Conservation (phyloP, 2,329 filamentous ascomycete genomes). For the Neofusicoccum cordaticola region DNA sequence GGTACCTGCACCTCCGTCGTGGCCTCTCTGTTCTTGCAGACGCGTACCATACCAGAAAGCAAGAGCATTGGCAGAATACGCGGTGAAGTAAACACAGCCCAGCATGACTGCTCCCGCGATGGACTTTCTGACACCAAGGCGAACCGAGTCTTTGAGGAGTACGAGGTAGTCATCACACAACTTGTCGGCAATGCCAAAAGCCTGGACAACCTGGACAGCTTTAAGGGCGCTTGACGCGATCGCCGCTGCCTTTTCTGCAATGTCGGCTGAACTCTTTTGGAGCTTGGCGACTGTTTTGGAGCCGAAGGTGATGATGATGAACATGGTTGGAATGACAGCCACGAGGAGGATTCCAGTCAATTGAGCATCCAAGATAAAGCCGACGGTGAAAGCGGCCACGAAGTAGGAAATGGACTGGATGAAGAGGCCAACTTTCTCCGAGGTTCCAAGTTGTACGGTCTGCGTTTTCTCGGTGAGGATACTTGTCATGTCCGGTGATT, state of each 20-base stretch:
- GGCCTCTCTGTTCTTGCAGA: constrained; percentile 23
- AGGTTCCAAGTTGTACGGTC: constrained; percentile 46
- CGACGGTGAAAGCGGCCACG: constrained; percentile 44
- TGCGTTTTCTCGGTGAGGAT: constrained; percentile 47
- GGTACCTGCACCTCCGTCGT: constrained; percentile 45
- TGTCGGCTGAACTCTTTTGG: constrained; percentile 37
- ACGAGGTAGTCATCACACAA: constrained; percentile 38
- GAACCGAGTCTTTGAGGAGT: constrained; percentile 33
- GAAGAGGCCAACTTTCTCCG: constrained; percentile 48
- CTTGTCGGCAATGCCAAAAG: constrained; percentile 44
- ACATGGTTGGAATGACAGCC: constrained; percentile 50
- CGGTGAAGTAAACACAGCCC: constrained; percentile 44
- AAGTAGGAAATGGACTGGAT: constrained; percentile 47
- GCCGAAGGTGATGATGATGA: constrained; percentile 41
- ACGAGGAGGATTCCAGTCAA: constrained; percentile 43
- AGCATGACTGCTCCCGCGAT: constrained; percentile 42
- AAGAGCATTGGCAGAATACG: constrained; percentile 45
- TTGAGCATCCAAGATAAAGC: constrained; percentile 43
- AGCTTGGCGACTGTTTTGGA: constrained; percentile 42
- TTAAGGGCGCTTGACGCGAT: constrained; percentile 47
- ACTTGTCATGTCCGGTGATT: constrained; percentile 49
- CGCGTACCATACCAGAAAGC: constrained; percentile 44
- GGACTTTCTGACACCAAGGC: constrained; percentile 41
- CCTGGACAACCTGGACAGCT: constrained; percentile 49
- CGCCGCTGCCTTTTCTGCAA: constrained; percentile 42